Base-by-base conservation (phyloP, 164 flowering plant species). In the Annona squamosa region DNA sequence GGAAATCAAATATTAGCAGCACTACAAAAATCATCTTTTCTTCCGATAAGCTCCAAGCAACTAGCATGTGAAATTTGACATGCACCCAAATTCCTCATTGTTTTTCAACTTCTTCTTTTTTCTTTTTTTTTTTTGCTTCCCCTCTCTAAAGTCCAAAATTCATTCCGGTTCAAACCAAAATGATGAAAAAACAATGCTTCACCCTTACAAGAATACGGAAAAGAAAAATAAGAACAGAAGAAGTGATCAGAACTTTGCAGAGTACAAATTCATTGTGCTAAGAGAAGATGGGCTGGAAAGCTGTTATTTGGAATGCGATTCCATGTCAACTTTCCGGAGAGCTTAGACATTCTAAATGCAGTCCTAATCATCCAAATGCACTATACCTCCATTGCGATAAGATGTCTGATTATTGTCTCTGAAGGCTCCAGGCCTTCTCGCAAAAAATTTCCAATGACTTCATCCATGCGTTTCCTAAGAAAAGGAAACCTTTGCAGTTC, bases 331-430 rank as follows among this genome's bases (percentile, higher is more conserved):
- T 68, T 9, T 52, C 13, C 1, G 59, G 59, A 52, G 59, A 52
- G 13, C 18, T 56, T 26, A n/a, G 7, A 46, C 26, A 68, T 46
- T n/a, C 26, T 5, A 65, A 65, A 65, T 26, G 12, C 61, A 12
- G 45, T n/a, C 37, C 1, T 61, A 26, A 61, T 12, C 41, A 71
- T 67, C 46, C 26, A 19, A 61, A 47, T 4, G 6, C 48, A 71
- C n/a, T 73, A 71, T 84, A 94, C 99, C 99, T 94, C 99, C 97
- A 92, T 94, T 81, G 90, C 97, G 77, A 94, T 88, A 64, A 92
- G 86, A 83, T 94, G 95, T 4, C 90, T 89, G 69, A 94, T 92
- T 96, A 95, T 93, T 72, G 87, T 90, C 83, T 92, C 91, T 1
- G 97, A 85, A 56, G 98, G 98, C 73, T 84, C 88, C 76, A 95